phyloP scores from a whole-genome alignment of 495 filamentous ascomycete species.

The Hypoxylon crocopeplum region DNA sequence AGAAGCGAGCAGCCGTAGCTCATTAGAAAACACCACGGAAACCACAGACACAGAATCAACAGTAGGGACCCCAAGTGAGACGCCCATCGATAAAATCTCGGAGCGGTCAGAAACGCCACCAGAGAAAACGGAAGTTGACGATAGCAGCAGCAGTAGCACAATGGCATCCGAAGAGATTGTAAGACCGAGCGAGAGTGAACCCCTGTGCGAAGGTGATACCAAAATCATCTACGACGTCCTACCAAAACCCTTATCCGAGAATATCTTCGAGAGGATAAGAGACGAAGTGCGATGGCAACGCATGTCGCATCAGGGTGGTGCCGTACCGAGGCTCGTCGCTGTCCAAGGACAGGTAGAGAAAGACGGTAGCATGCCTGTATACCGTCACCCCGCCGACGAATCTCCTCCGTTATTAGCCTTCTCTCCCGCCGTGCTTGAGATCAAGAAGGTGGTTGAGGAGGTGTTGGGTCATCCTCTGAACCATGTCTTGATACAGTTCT shows the following conservation, averaged over 20 bases:
- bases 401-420: constrained; percentile 80
- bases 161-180: constrained; percentile 14
- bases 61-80: constrained; percentile 14
- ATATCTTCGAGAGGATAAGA: constrained; percentile 72
- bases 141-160: constrained; percentile 39
- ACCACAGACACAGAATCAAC: constrained; percentile 1
- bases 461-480: constrained; percentile 83
- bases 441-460: constrained; percentile 70
- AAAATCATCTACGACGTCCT: constrained; percentile 75
- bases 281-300: constrained; percentile 85
- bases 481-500: constrained; percentile 92
- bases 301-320: constrained; percentile 91
- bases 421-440: constrained; percentile 70
- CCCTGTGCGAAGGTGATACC: constrained; percentile 78
- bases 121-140: constrained; percentile 26
- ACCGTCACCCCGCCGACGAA: constrained; percentile 93
- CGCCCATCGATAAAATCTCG: neutral
- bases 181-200: constrained; percentile 28
- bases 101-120: constrained; percentile 5
- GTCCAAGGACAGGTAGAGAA: constrained; percentile 76
- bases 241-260: constrained; percentile 52
- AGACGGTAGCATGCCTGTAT: constrained; percentile 85
- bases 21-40: neutral
- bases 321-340: constrained; percentile 92
- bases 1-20: constrained; percentile 1